Base-by-base conservation (phyloP, 495 filamentous ascomycete genomes). In the Viridothelium virens region DNA sequence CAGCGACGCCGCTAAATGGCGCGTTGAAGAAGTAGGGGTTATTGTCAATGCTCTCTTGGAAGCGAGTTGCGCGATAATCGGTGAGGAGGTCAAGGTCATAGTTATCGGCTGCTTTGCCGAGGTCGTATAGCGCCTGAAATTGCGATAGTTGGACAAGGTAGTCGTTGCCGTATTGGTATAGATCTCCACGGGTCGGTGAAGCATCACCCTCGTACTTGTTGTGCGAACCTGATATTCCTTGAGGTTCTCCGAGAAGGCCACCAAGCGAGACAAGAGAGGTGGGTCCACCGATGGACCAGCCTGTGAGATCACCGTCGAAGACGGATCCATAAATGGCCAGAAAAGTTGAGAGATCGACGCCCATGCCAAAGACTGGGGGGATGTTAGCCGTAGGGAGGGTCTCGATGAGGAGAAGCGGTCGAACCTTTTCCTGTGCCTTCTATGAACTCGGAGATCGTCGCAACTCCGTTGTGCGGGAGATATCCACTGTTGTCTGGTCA, bases 141-240 rank as follows among this genome's bases (percentile, higher is more conserved):
- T 73, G 70, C 4, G 73, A 63, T 36, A 73, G 62, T 16, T 70
- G 65, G 38, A 77, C 38, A 41, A 71, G 63, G 64, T 76, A 74
- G 66, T 70, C 69, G 61, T 77, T 74, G 64, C 75, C 75, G 50
- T 62, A 53, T 7, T 65, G 62, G 47, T 71, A 62, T 12, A 63
- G n/a, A 50, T 85, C 82, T 14, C 79, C 79, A 11, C 82, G 77
- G 0, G 81, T 84, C 11, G 82, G 76, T 41, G 82, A 85, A 3
- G 75, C 79, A 71, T 87, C 83, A 7, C 75, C 71, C 71, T 86
- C 84, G 69, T 80, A 80, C 38, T 80, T 80, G 69, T 83, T 85
- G 70, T 85, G 84, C 3, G 78, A 82, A 61, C 79, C 79, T 61
- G 74, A 76, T 2, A 86, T 70, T 31, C 82, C 81, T 61, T 75